Evolutionary conservation across 2,329 filamentous ascomycete genomes (phyloP), one percentile per base, ranked within the genome.

Genomic region (Botrytis fragariae): DNA sequence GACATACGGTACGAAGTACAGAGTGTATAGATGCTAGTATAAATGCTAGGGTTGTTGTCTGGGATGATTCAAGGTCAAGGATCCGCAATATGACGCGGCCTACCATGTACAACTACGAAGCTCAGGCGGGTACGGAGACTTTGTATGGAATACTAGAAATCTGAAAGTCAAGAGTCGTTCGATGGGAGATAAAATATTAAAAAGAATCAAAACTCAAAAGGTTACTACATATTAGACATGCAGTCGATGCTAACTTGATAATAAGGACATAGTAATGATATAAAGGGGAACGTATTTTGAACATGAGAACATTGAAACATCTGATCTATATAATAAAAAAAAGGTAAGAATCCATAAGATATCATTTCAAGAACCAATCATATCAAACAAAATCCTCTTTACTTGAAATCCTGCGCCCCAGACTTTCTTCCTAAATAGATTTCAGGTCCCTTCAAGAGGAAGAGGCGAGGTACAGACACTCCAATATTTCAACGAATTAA

Each of bases 51-150:
- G 48, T 54, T 54, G 25, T 54, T 54, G 25, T 54, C 48, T 54
- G 48, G 25, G 25, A 54, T 54, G 48, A 14, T 39, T 44, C n/a
- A 37, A 45, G 48, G 54, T 57, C 35, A 61, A 54, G 72, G 61
- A 60, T 63, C 69, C 68, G 63, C 71, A 68, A 71, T 69, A 72
- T 74, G 74, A 74, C 74, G 69, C 74, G 74, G 74, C 74, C 72
- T 57, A 64, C 42, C 51, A 57, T 57, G 51, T 57, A 29, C n/a
- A 57, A 71, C 65, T 32, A 54, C 54, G 42, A 74, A 62, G 39
- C 67, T 63, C 35, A 57, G 35, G 64, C 45, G 64, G 45, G 45
- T 29, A 48, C 51, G 51, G 7, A 57, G 51, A 57, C 51, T 57
- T 29, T 57, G 51, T 57, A 29, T 57, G 51, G 51, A 18, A 35